Evolutionary conservation across 345 rosid species (phyloP).

Genomic region (Microthlaspi erraticum): DNA sequence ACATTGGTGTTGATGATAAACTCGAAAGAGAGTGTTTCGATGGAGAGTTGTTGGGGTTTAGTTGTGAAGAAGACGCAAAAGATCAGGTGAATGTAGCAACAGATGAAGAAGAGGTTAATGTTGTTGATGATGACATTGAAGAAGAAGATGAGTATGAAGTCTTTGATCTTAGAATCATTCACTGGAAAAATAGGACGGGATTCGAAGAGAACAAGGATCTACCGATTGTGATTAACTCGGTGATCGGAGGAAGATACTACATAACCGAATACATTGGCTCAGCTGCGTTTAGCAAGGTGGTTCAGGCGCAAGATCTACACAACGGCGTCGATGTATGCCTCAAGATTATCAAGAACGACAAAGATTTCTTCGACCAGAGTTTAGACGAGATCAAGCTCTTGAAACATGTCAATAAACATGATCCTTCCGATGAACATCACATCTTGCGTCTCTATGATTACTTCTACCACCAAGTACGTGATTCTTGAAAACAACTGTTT

Average conservation of each 20-base stretch:
- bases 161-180: slow-evolving; percentile 81
- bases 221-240: slow-evolving; percentile 68
- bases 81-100: slow-evolving; percentile 39
- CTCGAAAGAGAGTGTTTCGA: slow-evolving; percentile 26
- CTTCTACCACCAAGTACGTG: slow-evolving; percentile 84
- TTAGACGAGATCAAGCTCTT: slow-evolving; percentile 94
- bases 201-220: slow-evolving; percentile 91
- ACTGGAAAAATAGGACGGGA: slow-evolving; percentile 96
- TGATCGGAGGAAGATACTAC: slow-evolving; percentile 87
- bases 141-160: slow-evolving; percentile 78
- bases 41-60: slow-evolving; percentile 32
- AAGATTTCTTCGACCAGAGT: slow-evolving; percentile 98
- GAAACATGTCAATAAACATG: slow-evolving; percentile 85
- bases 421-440: slow-evolving; percentile 83
- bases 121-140: slow-evolving; percentile 63
- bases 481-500: background rate
- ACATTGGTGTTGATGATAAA: slow-evolving; percentile 44
- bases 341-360: slow-evolving; percentile 96
- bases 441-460: slow-evolving; percentile 92
- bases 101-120: slow-evolving; percentile 43
- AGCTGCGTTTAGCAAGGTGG: slow-evolving; percentile 93
- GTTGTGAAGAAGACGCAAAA: slow-evolving; percentile 32
- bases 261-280: slow-evolving; percentile 90
- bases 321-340: slow-evolving; percentile 79
- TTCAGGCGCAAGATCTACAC: slow-evolving; percentile 88